Base-by-base conservation (phyloP, 2,329 filamentous ascomycete genomes). In the Trichoderma hamatum region DNA sequence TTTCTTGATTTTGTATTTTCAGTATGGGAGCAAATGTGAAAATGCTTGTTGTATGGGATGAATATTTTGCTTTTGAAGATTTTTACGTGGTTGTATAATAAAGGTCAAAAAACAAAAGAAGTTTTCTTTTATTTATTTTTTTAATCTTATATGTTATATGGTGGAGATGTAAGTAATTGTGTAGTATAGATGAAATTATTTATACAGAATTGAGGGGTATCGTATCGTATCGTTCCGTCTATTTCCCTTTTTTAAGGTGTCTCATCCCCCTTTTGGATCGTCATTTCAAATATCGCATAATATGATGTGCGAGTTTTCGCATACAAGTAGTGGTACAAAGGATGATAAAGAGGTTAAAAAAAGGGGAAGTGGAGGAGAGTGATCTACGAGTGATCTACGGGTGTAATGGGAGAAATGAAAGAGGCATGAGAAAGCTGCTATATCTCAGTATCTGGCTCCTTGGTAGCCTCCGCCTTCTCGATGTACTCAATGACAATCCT, bases 401-500 rank as follows among this genome's bases (percentile, higher is more conserved):
- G 28, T 34, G 39, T 62, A 34, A 43, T 28, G 39, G 21, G 34
- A 14, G 6, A 64, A 24, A 36, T 5, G 7, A 36, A 64, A 24
- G 19, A n/a, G 39, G 39, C 16, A 43, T 9, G 16, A n/a, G 39
- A n/a, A n/a, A n/a, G 11, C 21, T 7, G 19, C 13, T 61, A 68
- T 16, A 52, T n/a, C 66, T 68, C 66, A n/a, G 58, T 21, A 51
- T 51, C 51, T 21, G 49, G 46, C 39, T 67, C 64, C 36, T 72
- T 70, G 21, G 73, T 70, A 28, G 73, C 71, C 71, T 77, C 77
- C 34, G 75, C 75, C 72, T 83, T 81, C 39, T 80, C 78, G 66
- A 71, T 74, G 74, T 84, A 84, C 74, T 93, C 92, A 72, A 89
- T 86, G 79, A 89, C 90, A 60, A 94, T 84, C 68, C 91, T 84